phyloP scores from a whole-genome alignment of 2,329 filamentous ascomycete species.

The Bipolaris oryzae region DNA sequence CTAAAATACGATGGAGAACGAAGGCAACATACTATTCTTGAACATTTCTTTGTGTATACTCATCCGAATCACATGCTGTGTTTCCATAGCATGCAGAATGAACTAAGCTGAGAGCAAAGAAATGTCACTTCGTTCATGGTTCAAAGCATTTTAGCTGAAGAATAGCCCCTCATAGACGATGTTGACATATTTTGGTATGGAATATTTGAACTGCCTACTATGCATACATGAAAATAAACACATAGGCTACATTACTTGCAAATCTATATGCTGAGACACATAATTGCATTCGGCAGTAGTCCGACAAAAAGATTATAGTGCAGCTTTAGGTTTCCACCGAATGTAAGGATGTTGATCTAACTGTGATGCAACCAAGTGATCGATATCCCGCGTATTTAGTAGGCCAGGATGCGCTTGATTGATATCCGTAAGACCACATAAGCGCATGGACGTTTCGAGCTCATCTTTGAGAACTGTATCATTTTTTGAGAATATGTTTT shows the following conservation, averaged over 20 bases:
- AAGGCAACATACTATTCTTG: no score
- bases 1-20: no score
- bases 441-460: background rate
- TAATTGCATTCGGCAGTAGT: background rate
- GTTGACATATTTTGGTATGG: background rate
- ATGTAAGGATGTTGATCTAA: background rate
- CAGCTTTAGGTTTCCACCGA: background rate
- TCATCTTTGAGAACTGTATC: background rate
- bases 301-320: background rate
- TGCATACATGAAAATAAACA: background rate
- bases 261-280: background rate
- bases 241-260: background rate
- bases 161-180: background rate
- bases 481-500: background rate
- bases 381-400: background rate
- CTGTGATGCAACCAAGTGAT: background rate
- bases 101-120: no score
- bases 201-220: background rate
- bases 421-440: background rate
- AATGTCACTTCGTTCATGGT: no score
- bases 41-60: no score
- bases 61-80: no score
- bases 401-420: background rate
- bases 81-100: no score
- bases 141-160: no score